A percentile compares a stretch with the other conserved stretches of the same genome.
phyloP scores from a whole-genome alignment of 176 grass and related monocot genomes.

The Canna indica region DNA sequence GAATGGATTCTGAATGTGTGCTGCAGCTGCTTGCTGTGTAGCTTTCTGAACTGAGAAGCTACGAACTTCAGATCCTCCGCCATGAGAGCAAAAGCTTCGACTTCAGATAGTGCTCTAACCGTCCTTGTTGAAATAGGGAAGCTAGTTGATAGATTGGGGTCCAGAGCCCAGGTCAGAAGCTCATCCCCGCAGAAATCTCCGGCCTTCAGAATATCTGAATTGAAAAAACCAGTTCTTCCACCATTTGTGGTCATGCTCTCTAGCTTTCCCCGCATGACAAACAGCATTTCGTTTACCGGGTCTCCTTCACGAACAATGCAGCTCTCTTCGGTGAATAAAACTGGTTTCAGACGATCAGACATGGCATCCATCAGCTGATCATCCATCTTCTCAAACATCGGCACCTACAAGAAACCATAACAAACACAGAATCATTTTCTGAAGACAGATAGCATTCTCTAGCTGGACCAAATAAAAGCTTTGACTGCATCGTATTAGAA shows the following conservation, averaged over 20 bases:
- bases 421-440: not conserved
- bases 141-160: slow-evolving; percentile 42
- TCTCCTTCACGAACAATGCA: slow-evolving; percentile 78
- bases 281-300: slow-evolving; percentile 87
- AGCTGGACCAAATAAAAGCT: too few relatives aligned
- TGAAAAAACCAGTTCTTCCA: slow-evolving; percentile 73
- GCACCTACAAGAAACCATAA: slow-evolving; percentile 37
- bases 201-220: slow-evolving; percentile 59
- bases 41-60: slow-evolving; percentile 68
- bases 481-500: too few relatives aligned
- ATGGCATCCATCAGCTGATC: slow-evolving; percentile 75
- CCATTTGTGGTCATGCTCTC: slow-evolving; percentile 74
- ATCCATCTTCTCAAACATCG: slow-evolving; percentile 92
- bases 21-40: slow-evolving; percentile 75
- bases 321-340: slow-evolving; percentile 68
- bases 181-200: slow-evolving; percentile 97
- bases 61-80: slow-evolving; percentile 83
- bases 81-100: slow-evolving; percentile 74
- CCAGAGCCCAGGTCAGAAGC: slow-evolving; percentile 92
- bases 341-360: slow-evolving; percentile 74
- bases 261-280: slow-evolving; percentile 75
- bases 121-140: slow-evolving; percentile 87
- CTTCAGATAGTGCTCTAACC: slow-evolving; percentile 58
- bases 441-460: too few relatives aligned
- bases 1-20: slow-evolving; percentile 80